These are phyloP conservation scores for Rhododendron ferrugineum DNA, from an alignment of 148 eudicot genomes.

Conservation along the genomic window DNA sequence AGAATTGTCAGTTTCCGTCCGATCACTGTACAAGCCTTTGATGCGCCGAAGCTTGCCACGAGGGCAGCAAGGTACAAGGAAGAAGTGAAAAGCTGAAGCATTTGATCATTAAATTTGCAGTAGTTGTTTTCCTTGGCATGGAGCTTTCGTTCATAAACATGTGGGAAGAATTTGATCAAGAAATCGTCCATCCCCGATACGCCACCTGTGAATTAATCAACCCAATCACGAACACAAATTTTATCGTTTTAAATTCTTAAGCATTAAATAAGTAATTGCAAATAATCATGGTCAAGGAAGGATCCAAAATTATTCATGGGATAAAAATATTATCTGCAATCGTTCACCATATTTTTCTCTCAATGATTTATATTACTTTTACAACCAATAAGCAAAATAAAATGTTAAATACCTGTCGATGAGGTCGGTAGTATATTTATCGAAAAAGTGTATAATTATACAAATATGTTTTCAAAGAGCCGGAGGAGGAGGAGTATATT, in stretches of 20 bases:
- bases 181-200: slow-evolving; percentile 77
- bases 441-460: too few species aligned
- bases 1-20: slow-evolving; percentile 35
- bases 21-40: slow-evolving; percentile 36
- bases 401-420: too few species aligned
- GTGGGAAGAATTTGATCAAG: slow-evolving; percentile 56
- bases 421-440: too few species aligned
- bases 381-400: too few species aligned
- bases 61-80: slow-evolving; percentile 72
- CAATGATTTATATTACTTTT: background rate
- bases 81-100: slow-evolving; percentile 68
- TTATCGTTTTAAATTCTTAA: too few species aligned
- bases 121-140: slow-evolving; percentile 56
- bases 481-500: too few species aligned
- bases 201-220: slow-evolving; percentile 32
- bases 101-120: slow-evolving; percentile 64
- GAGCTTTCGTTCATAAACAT: slow-evolving; percentile 38
- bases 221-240: background rate
- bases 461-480: too few species aligned
- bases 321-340: too few species aligned
- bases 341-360: background rate
- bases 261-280: too few species aligned
- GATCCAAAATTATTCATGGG: too few species aligned
- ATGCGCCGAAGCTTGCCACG: slow-evolving; percentile 54
- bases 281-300: too few species aligned